Percentiles rank a stretch among this genome's conserved stretches.
Conservation (phyloP, 345 rosid genomes). For the Rhizophora apiculata region DNA sequence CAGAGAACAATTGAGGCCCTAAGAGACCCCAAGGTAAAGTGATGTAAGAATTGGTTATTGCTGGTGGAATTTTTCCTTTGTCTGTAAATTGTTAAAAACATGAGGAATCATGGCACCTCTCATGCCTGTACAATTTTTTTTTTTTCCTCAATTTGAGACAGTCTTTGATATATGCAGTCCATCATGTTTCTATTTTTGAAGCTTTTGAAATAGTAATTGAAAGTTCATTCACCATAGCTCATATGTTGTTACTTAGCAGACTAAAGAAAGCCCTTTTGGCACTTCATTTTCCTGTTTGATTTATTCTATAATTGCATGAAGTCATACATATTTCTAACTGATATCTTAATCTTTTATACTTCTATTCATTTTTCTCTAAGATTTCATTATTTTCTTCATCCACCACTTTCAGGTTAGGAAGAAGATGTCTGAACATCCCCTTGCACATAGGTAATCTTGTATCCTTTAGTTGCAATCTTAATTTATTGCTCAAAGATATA, state of each 20-base stretch:
- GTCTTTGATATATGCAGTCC: conserved; percentile 1
- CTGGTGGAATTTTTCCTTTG: conserved; percentile 4
- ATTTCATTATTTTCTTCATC: neutral
- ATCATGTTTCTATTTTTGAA: neutral
- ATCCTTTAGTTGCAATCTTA: neutral
- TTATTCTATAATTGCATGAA: neutral
- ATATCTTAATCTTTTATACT: neutral
- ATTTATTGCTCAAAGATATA: neutral
- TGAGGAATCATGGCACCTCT: conserved; percentile 3
- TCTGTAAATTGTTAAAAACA: conserved; percentile 5
- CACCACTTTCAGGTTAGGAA: conserved; percentile 53
- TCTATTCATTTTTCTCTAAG: neutral
- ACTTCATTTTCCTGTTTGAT: neutral
- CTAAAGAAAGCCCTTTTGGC: neutral
- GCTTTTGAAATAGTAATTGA: conserved; percentile 1
- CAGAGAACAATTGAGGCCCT: conserved; percentile 83
- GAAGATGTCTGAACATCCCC: conserved; percentile 65
- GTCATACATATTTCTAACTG: neutral
- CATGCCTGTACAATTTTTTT: neutral
- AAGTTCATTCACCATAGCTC: neutral
- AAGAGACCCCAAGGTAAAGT: conserved; percentile 92
- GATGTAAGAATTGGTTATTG: conserved; percentile 53
- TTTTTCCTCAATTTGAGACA: conserved; percentile 2
- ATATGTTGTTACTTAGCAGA: neutral
- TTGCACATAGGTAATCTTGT: conserved; percentile 55